These are phyloP conservation scores for Dittrichia graveolens DNA, from an alignment of 129 eudicot genomes.

Conservation along the genomic window DNA sequence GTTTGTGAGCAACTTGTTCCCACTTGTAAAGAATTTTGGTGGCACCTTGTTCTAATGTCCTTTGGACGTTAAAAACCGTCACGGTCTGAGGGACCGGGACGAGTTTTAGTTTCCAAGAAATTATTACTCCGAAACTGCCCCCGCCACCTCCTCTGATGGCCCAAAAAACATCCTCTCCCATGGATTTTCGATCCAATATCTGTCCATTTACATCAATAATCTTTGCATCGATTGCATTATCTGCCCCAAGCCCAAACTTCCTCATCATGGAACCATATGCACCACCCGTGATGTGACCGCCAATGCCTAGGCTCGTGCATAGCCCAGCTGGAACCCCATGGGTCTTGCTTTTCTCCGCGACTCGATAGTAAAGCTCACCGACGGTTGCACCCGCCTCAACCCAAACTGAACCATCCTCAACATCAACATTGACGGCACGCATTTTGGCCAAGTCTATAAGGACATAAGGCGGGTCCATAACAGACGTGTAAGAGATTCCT, in stretches of 20 bases:
- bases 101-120: slow-evolving; percentile 35
- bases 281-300: slow-evolving; percentile 34
- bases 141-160: slow-evolving; percentile 32
- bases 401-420: slow-evolving; percentile 28
- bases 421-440: slow-evolving; percentile 22
- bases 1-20: slow-evolving; percentile 31
- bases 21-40: slow-evolving; percentile 33
- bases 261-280: slow-evolving; percentile 35
- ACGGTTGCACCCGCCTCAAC: slow-evolving; percentile 35
- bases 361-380: slow-evolving; percentile 32
- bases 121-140: slow-evolving; percentile 25
- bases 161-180: slow-evolving; percentile 35
- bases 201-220: slow-evolving; percentile 25
- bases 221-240: slow-evolving; percentile 30
- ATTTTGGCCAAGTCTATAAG: slow-evolving; percentile 23
- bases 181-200: slow-evolving; percentile 23
- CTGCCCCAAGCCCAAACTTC: slow-evolving; percentile 27
- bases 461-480: slow-evolving; percentile 30
- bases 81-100: slow-evolving; percentile 26
- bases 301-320: slow-evolving; percentile 33
- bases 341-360: slow-evolving; percentile 32
- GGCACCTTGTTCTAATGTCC: slow-evolving; percentile 33
- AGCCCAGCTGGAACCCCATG: slow-evolving; percentile 29
- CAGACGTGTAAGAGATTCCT: slow-evolving; percentile 24
- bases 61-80: slow-evolving; percentile 24